Evolutionary conservation across 1,139 yeast genomes (phyloP), one percentile per base, ranked within the genome.

Genomic region (Magnusiomyces fungicola): DNA sequence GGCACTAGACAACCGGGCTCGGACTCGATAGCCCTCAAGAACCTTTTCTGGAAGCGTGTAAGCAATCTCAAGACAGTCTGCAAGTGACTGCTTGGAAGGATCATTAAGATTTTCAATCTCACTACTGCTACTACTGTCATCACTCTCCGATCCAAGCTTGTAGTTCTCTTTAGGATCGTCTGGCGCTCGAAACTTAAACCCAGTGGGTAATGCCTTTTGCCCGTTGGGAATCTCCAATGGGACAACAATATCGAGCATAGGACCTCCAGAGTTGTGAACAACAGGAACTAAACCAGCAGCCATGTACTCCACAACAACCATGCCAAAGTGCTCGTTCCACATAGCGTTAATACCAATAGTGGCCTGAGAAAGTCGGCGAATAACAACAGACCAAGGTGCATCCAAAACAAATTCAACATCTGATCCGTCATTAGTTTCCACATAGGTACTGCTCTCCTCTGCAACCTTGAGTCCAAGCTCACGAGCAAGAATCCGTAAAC

Each of bases 321-420:
- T 94, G 19, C 99, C 99, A 64, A 94, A 94, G 69, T 94, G 99
- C 69, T 94, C 99, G 66, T 94, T 92, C 98, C 98, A 94, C 99
- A 94, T 94, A 25, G 96, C 92, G 61, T 94, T 90, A 45, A 92
- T 72, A 2, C 98, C 98, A 59, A 79, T 81, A 37, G 81, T 79
- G 1, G 90, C 79, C 7, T 67, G 68, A n/a, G 72, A 62, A 43
- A 94, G 70, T 55, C 77, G 75, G 32, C 67, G 61, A 42, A 78
- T 71, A 19, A 94, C 81, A 25, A 73, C 76, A 1, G 71, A 73
- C 70, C 88, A 87, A 4, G 88, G 75, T 39, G 92, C 83, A 65
- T 92, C 95, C 6, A 86, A 76, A 2, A 81, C 74, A 59, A 92
- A 85, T 46, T 79, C 79, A 43, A 89, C 78, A 47, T 70, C 67